phyloP scores from a whole-genome alignment of 1,284 basidiomycete genomes.

The Pterulicium gracile region DNA sequence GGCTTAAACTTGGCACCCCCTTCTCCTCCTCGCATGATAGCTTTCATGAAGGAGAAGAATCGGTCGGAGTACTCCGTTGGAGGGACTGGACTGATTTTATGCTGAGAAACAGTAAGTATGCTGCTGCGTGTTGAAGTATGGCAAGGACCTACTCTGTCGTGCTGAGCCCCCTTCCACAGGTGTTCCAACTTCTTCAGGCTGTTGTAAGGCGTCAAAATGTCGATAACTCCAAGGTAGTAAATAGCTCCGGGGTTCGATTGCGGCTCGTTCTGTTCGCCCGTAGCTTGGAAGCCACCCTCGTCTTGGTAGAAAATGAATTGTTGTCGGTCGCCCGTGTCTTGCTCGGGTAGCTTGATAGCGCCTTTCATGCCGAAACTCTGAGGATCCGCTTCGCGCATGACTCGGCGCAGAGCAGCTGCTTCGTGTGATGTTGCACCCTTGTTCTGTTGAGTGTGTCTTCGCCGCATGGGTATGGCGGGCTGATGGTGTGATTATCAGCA shows the following conservation, averaged over 20 bases:
- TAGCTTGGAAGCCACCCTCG: slow-evolving; percentile 88
- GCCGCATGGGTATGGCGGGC: slow-evolving; percentile 20
- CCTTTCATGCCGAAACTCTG: slow-evolving; percentile 51
- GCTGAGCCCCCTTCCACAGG: slow-evolving; percentile 84
- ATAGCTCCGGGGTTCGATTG: slow-evolving; percentile 56
- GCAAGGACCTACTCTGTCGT: slow-evolving; percentile 63
- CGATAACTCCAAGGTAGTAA: slow-evolving; percentile 93
- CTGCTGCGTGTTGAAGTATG: slow-evolving; percentile 5
- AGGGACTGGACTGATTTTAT: slow-evolving; percentile 88
- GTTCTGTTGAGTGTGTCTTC: slow-evolving; percentile 45
- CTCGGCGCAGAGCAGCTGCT: slow-evolving; percentile 75
- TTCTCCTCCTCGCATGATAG: slow-evolving; percentile 77
- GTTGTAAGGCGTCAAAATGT: slow-evolving; percentile 88
- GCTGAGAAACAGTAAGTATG: slow-evolving; percentile 33
- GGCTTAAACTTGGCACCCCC: slow-evolving; percentile 50
- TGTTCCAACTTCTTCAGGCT: slow-evolving; percentile 77
- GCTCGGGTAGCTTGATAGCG: slow-evolving; percentile 57
- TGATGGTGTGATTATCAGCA: slow-evolving; percentile 11
- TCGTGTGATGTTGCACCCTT: slow-evolving; percentile 54
- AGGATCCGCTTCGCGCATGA: slow-evolving; percentile 77
- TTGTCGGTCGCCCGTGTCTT: slow-evolving; percentile 64
- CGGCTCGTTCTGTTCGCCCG: slow-evolving; percentile 71
- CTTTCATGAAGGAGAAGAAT: slow-evolving; percentile 82
- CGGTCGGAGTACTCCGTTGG: slow-evolving; percentile 78
- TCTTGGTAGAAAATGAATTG: slow-evolving; percentile 95